phyloP scores from a whole-genome alignment of 208 protist genomes.

The Crithidia expoeki region DNA sequence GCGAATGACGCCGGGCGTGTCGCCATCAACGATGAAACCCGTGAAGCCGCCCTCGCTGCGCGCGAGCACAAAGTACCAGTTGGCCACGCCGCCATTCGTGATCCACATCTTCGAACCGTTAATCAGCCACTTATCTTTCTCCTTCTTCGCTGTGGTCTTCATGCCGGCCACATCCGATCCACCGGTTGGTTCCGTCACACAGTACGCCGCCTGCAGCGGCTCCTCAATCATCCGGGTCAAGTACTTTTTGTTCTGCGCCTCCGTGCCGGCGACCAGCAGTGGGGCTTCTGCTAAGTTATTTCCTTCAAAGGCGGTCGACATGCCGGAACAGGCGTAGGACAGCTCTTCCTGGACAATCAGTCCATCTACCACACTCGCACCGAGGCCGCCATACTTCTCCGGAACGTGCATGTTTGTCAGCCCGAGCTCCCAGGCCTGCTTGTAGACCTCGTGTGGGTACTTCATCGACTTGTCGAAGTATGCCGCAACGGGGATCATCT shows the following conservation, averaged over 20 bases:
- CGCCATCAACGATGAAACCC: conserved; percentile 89
- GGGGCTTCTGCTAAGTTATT: conserved; percentile 81
- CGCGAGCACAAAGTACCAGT: conserved; percentile 93
- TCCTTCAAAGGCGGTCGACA: conserved; percentile 84
- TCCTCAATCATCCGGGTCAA: conserved; percentile 85
- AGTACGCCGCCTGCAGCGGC: conserved; percentile 81
- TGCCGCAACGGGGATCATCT: conserved; percentile 75
- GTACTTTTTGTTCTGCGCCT: conserved; percentile 90
- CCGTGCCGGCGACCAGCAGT: conserved; percentile 85
- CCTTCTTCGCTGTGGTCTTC: conserved; percentile 85
- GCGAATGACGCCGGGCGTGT: conserved; percentile 81
- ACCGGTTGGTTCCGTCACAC: conserved; percentile 85
- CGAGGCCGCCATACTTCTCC: conserved; percentile 79
- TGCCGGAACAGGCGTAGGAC: conserved; percentile 85
- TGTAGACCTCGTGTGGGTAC: conserved; percentile 78
- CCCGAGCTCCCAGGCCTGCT: conserved; percentile 86
- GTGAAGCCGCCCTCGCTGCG: conserved; percentile 78
- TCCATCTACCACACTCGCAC: conserved; percentile 68
- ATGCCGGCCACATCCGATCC: conserved; percentile 89
- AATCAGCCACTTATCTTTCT: conserved; percentile 88
- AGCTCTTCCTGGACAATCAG: conserved; percentile 88
- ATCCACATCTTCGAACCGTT: conserved; percentile 96
- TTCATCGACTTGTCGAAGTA: conserved; percentile 75
- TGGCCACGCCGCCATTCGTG: conserved; percentile 92
- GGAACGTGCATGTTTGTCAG: conserved; percentile 88